Conservation (phyloP, 106 monocot genomes). For the Ottelia alismoides region DNA sequence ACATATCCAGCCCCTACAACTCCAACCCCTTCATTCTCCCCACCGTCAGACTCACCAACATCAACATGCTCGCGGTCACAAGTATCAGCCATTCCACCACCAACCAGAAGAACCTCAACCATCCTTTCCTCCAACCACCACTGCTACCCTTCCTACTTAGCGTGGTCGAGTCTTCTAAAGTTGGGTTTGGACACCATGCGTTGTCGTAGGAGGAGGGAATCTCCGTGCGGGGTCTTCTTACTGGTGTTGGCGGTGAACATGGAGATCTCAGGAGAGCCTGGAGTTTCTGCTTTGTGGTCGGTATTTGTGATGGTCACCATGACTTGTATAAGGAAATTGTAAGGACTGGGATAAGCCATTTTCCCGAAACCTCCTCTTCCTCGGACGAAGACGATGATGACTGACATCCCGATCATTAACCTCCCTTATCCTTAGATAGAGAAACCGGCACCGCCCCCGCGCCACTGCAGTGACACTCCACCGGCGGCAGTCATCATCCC, state of each 20-base stretch:
- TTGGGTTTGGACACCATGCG: conserved; percentile 7
- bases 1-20: conserved; percentile 76
- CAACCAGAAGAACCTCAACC: conserved; percentile 15
- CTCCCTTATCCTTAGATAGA: too few relatives aligned
- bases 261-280: background rate
- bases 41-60: conserved; percentile 42
- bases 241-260: background rate
- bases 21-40: conserved; percentile 19
- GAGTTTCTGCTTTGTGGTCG: too few relatives aligned
- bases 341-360: too few relatives aligned
- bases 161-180: conserved; percentile 1
- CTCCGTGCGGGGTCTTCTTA: background rate
- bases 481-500: too few relatives aligned
- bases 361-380: too few relatives aligned
- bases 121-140: conserved; percentile 13
- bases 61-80: conserved; percentile 27
- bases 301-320: too few relatives aligned
- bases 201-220: background rate
- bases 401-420: too few relatives aligned
- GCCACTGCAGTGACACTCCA: too few relatives aligned
- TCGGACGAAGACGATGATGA: too few relatives aligned
- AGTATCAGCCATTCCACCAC: conserved; percentile 51
- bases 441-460: too few relatives aligned
- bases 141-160: background rate
- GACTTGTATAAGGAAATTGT: too few relatives aligned